Base-by-base conservation (phyloP, 2,329 filamentous ascomycete genomes). In the Aspergillus viridinutans region DNA sequence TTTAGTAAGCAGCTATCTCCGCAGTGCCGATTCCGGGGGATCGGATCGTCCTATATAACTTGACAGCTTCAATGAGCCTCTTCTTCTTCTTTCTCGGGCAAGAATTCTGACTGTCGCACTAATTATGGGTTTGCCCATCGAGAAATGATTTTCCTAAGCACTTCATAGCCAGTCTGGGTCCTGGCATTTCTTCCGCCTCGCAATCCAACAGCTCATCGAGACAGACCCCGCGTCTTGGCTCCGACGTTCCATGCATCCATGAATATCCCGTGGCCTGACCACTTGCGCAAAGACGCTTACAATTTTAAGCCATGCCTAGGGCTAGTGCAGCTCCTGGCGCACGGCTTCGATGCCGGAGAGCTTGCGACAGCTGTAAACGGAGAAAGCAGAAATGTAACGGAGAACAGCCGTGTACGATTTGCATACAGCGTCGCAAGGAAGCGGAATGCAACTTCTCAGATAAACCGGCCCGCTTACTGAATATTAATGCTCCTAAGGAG, bases 331-430 rank as follows among this genome's bases (percentile, higher is more conserved):
- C 64, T 29, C 62, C 69, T 4, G 66, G 71, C 9, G 65, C 65
- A 28, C 69, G 71, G 23, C 68, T 73, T 49, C 69, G 71, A 48
- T 74, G 72, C 57, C 64, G 69, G 43, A 69, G 73, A 52, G 76
- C 76, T 17, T 79, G 77, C 62, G 73, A 78, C 55, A 76, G 73
- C 50, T 80, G 77, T 69, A 79, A 78, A 60, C 64, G 74, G 25
- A 71, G 78, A 52, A 80, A 80, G 61, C 80, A 82, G 58, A 81
- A 81, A 65, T 83, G 80, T 63, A 76, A 82, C 58, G 80, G 80
- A 42, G 71, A 76, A 51, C 72, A 77, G 50, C 80, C 80, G 45
- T 83, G 80, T 58, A 74, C 73, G n/a, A 80, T 81, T 54, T 82
- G 80, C 64, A 68, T 74, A 4, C 73, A 74, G 54, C 69, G 69